Evolutionary conservation across 805 yeast genomes (phyloP), one percentile per base, ranked within the genome.

Genomic region (Wickerhamiella lipophila): DNA sequence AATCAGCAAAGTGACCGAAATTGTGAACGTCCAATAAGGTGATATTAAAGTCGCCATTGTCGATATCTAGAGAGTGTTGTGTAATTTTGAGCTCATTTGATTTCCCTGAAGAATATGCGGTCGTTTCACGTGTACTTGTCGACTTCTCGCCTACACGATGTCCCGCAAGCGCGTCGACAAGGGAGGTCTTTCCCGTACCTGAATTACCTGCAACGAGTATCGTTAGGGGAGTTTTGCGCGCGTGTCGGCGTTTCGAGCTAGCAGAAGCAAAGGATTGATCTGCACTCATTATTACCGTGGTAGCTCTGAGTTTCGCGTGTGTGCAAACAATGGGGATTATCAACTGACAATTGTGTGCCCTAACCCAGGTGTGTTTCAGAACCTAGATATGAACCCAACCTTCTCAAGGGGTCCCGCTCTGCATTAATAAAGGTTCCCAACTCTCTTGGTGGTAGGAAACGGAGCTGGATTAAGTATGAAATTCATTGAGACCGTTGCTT

Each of bases 121-220:
- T 27, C 7, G 42, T 39, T 5, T 23, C 30, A 3, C 34, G 42
- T 26, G 46, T 35, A 32, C 44, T 26, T 9, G 21, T 23, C 49
- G 50, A 5, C 32, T 26, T 30, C 38, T 21, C 30, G 39, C 26
- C 21, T 13, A 32, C 32, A 25, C 47, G 49, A 5, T 36, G 46
- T 22, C 61, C 61, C 11, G 53, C 54, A 25, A 83, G 67, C 47
- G 82, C 74, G 64, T 81, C 81, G 60, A 83, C 66, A 60, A 84
- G 83, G 1, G 88, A 75, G 25, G 81, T 73, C 58, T 83, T 79
- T 2, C 94, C 94, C 6, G 80, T 71, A 2, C 88, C 88, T 60
- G 77, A 73, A 51, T 77, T 77, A 3, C 94, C 94, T 47, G 77
- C 74, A 15, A 82, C 76, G 73, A 84, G 72, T 50, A 83, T 63